phyloP scores from a whole-genome alignment of 228 moss, liverwort and hornwort species.

The Sphagnum fallax region DNA sequence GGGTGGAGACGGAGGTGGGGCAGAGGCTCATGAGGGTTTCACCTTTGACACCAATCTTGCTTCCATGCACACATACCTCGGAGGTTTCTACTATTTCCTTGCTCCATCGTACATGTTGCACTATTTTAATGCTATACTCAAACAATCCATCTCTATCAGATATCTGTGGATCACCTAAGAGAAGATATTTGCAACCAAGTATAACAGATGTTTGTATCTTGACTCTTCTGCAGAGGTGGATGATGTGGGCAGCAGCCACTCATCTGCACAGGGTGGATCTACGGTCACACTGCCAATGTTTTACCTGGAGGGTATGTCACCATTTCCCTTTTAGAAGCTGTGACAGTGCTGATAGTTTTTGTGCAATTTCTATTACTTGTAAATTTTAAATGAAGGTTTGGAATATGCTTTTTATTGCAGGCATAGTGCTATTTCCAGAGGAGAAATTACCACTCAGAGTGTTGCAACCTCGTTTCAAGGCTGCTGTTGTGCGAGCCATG shows the following conservation, averaged over 20 bases:
- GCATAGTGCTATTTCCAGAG: conserved; percentile 85
- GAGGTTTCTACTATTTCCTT: conserved; percentile 17
- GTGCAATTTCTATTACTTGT: background rate
- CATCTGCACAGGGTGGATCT: conserved; percentile 62
- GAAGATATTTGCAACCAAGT: conserved; percentile 1
- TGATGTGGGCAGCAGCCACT: conserved; percentile 46
- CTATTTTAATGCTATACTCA: too few relatives aligned
- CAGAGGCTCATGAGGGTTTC: conserved; percentile 74
- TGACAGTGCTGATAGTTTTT: too few relatives aligned
- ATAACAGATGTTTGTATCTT: too few relatives aligned
- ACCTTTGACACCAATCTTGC: conserved; percentile 84
- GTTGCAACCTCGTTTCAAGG: conserved; percentile 83
- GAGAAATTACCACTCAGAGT: conserved; percentile 91
- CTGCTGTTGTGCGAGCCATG: conserved; percentile 83
- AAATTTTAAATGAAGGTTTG: too few relatives aligned
- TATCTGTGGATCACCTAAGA: too few relatives aligned
- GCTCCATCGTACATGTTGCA: background rate
- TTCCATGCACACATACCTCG: conserved; percentile 82
- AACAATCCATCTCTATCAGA: too few relatives aligned
- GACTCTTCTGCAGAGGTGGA: conserved; percentile 63
- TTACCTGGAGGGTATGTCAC: conserved; percentile 76
- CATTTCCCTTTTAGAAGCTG: background rate
- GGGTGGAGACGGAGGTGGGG: conserved; percentile 54
- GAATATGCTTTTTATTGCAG: conserved; percentile 25
- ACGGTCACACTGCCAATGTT: conserved; percentile 86